Evolutionary conservation across 2,329 filamentous ascomycete genomes (phyloP), one percentile per base, ranked within the genome.

Genomic region (Neobulgaria alba): DNA sequence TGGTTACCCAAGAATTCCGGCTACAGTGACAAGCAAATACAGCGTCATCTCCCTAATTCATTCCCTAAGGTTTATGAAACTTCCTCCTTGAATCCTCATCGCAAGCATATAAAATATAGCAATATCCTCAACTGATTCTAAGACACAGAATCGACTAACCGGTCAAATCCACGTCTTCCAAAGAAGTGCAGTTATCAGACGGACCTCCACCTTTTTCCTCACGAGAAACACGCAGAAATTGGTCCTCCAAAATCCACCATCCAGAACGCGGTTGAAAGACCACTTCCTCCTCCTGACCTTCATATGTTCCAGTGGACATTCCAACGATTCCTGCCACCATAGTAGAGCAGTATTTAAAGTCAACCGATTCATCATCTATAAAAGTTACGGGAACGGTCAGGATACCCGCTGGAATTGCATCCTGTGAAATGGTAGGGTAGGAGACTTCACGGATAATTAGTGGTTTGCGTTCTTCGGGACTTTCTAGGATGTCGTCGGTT

Each of bases 291-390:
- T 7, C 23, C 23, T 26, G 23, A 26, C 12, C 12, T 12, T 12
- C 23, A 7, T 26, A 7, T 12, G 7, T 7, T 7, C 12, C 12
- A 26, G 12, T 12, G 12, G 23, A 7, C 23, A 26, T 12, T 12
- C 56, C 60, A 3, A 63, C 41, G 5, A 54, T 54, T 3, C 61
- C 60, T 18, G 61, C 62, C 3, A 62, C 38, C 55, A 60, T 57
- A 3, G 23, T 38, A 3, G 52, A 45, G 10, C 57, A 36, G n/a
- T 48, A 53, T 5, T 34, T 34, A 10, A 29, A 5, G 0, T 60
- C 58, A 12, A 12, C 12, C 7, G 7, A 7, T 7, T 26, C 7
- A 38, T 61, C 56, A 32, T 63, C 54, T 20, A 58, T 29, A 2
- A 65, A 47, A 15, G 47, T 56, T 3, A 65, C 54, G 0, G 60